Conservation (phyloP, 805 yeast species). For the Yarrowia sp. region DNA sequence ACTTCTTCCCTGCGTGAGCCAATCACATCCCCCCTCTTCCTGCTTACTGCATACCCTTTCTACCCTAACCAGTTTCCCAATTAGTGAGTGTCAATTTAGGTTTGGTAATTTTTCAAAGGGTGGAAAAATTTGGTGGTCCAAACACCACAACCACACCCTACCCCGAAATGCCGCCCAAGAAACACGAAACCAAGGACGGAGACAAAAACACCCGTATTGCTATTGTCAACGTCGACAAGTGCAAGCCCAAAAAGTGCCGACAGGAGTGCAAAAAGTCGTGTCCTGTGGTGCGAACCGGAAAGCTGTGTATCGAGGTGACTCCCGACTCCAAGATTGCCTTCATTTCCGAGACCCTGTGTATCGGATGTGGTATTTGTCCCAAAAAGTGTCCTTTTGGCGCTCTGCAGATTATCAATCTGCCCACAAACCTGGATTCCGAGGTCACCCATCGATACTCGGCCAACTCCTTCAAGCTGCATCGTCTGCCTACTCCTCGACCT, state of each 20-base stretch:
- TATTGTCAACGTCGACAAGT: constrained; percentile 87
- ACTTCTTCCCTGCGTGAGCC: neutral
- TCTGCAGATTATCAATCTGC: constrained; percentile 90
- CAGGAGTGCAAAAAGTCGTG: constrained; percentile 97
- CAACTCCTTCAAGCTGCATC: constrained; percentile 92
- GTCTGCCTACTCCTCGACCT: constrained; percentile 98
- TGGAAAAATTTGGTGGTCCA: neutral
- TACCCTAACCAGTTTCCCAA: neutral
- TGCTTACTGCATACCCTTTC: neutral
- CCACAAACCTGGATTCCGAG: constrained; percentile 88
- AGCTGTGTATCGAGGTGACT: constrained; percentile 92
- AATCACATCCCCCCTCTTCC: neutral
- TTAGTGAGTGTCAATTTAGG: neutral
- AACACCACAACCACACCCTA: neutral
- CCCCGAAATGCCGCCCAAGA: constrained; percentile 18
- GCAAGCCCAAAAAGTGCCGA: constrained; percentile 97
- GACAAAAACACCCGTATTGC: constrained; percentile 65
- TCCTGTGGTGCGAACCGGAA: constrained; percentile 98
- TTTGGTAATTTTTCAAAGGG: constrained; percentile 11
- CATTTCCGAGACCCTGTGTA: constrained; percentile 88
- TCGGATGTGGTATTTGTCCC: constrained; percentile 99
- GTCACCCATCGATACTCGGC: constrained; percentile 98
- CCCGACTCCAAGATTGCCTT: constrained; percentile 91
- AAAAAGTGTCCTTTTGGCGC: constrained; percentile 99
- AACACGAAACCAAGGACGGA: constrained; percentile 22